phyloP scores from a whole-genome alignment of 768 basidiomycete genomes.

The Podaxis sp. region DNA sequence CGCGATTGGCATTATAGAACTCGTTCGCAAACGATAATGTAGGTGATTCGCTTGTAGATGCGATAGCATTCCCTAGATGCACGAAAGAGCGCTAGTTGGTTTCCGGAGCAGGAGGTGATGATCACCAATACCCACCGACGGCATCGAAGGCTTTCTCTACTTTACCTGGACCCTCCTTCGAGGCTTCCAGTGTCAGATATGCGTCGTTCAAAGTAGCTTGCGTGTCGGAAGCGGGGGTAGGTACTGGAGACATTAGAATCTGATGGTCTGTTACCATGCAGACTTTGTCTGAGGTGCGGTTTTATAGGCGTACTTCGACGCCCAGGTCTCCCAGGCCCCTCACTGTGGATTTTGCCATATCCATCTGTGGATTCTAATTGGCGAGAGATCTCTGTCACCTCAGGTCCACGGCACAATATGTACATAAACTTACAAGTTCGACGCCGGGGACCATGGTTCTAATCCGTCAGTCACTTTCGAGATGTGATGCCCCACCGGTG shows the following conservation, averaged over 20 bases:
- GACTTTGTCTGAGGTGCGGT: too few relatives aligned
- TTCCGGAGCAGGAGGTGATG: neutral
- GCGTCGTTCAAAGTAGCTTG: neutral
- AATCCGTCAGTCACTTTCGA: too few relatives aligned
- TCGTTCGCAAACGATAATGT: constrained; percentile 17
- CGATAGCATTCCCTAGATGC: neutral
- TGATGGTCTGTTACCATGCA: too few relatives aligned
- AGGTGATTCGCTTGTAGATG: neutral
- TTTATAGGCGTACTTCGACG: too few relatives aligned
- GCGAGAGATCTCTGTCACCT: too few relatives aligned
- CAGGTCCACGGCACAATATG: too few relatives aligned
- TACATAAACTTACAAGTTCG: too few relatives aligned
- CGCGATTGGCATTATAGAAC: constrained; percentile 23
- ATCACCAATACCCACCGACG: neutral
- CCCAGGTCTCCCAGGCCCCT: too few relatives aligned
- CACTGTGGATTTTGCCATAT: too few relatives aligned
- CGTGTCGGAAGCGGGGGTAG: neutral
- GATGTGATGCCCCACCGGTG: too few relatives aligned
- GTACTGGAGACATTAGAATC: neutral
- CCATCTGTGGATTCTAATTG: too few relatives aligned
- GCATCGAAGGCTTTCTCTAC: constrained; percentile 2
- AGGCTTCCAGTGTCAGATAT: neutral
- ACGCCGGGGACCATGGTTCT: too few relatives aligned
- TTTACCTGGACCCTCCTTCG: constrained; percentile 3
- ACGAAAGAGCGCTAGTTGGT: neutral